Evolutionary conservation across 768 basidiomycete genomes (phyloP).

Genomic region (Mycena albidolilacea): DNA sequence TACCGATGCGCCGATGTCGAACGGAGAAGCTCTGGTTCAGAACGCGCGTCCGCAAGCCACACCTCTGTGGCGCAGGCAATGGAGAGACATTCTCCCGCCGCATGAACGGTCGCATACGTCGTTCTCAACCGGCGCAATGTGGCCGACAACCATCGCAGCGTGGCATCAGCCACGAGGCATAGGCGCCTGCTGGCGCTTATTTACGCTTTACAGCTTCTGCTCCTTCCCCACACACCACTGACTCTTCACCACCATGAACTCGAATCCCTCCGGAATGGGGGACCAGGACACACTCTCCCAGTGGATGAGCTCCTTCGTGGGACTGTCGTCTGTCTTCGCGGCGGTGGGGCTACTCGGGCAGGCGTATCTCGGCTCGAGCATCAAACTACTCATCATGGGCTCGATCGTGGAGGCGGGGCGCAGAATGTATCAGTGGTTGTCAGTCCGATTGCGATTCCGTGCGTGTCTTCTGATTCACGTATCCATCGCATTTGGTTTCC

Average conservation of each 20-base stretch:
- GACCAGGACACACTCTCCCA: background rate
- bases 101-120: no score
- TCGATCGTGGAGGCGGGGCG: slow-evolving; percentile 27
- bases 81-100: no score
- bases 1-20: no score
- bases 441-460: slow-evolving; percentile 14
- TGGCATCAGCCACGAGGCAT: slow-evolving; percentile 28
- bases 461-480: background rate
- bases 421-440: slow-evolving; percentile 27
- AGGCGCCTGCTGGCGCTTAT: background rate
- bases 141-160: background rate
- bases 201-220: background rate
- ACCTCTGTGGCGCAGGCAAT: no score
- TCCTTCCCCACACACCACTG: background rate
- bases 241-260: background rate
- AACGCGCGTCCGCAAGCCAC: no score
- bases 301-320: slow-evolving; percentile 29
- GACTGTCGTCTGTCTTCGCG: slow-evolving; percentile 32
- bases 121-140: no score
- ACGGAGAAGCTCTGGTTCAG: no score
- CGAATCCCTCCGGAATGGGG: background rate
- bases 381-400: slow-evolving; percentile 26
- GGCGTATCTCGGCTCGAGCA: slow-evolving; percentile 19
- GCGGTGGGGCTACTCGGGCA: slow-evolving; percentile 25
- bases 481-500: background rate